Evolutionary conservation across 148 eudicot genomes (phyloP), one percentile per base, ranked within the genome.

Genomic region (Talinum fruticosum): DNA sequence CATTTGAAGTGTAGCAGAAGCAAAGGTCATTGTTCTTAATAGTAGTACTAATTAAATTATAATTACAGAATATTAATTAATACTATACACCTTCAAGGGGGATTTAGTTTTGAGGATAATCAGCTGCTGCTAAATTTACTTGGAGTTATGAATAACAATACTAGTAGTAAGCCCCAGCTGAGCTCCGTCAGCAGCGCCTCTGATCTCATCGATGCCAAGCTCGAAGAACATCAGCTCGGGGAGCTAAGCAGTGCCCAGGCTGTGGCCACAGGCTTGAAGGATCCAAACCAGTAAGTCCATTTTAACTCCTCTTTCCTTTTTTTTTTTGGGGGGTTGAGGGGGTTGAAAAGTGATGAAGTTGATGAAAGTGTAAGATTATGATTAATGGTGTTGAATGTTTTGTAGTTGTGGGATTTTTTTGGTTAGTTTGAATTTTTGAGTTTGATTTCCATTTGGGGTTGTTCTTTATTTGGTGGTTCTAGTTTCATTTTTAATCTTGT

Each of bases 211-310:
- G 99, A 96, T 81, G 92, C 97, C 16, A 96, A 93, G 84, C 97
- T 96, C 68, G 99, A 96, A 78, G 97, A 96, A 81, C 99, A 96
- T 79, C 97, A 96, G 65, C 82, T 91, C 3, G 89, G 97, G 99
- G 95, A 85, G 89, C 97, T 44, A 91, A 88, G 71, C 97, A 90
- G 53, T 96, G 99, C 79, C 99, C 97, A 35, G 91, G 97, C 44
- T 96, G 99, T 59, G 99, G 99, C 23, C 99, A 96, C 81, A 91
- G 82, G 83, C 93, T 96, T 35, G 90, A 95, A 77, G 90, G 90
- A 80, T 82, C 87, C 6, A 91, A 90, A 82, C 95, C 97, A 87
- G 99, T 96, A 96, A 66, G 87, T 76, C 69, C 74, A 12, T 38
- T n/a, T 5, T 4, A 0, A 59, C 6, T 51, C 19, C 26, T 61